Evolutionary conservation across 106 monocot species (phyloP).

Genomic region (Triglochin maritima): DNA sequence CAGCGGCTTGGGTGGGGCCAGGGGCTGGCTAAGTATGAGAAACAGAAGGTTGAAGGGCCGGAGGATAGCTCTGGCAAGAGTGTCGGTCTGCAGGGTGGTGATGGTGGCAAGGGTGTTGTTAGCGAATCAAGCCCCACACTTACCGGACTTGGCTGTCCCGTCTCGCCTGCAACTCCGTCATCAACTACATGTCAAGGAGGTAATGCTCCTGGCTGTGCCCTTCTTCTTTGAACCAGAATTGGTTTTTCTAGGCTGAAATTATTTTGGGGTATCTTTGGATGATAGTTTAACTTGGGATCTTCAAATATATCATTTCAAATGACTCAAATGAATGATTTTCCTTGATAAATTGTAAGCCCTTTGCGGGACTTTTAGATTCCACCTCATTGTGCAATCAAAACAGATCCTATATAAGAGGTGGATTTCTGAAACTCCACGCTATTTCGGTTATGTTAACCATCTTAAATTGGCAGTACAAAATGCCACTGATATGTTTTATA

Average conservation of each 20-base stretch:
- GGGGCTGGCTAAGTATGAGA: slow-evolving; percentile 90
- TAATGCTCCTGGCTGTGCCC: neutral
- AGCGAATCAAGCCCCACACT: slow-evolving; percentile 18
- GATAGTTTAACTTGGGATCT: no score
- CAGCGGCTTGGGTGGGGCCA: slow-evolving; percentile 92
- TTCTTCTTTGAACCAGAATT: neutral
- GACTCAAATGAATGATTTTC: no score
- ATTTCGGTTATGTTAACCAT: no score
- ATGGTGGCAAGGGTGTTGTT: slow-evolving; percentile 8
- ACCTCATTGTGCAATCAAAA: no score
- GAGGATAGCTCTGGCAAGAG: slow-evolving; percentile 18
- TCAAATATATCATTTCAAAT: no score
- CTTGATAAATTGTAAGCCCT: no score
- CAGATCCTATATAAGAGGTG: no score
- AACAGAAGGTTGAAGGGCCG: slow-evolving; percentile 63
- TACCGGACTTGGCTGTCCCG: slow-evolving; percentile 9
- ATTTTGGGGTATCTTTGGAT: no score
- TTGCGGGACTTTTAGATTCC: no score
- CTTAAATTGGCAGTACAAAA: no score
- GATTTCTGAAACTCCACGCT: no score
- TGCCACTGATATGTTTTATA: no score
- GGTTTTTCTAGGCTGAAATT: neutral
- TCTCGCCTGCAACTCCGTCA: slow-evolving; percentile 42
- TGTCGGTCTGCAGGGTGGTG: slow-evolving; percentile 9
- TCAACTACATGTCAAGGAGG: slow-evolving; percentile 5